Base-by-base conservation (phyloP, 768 basidiomycete species). In the Phylloporus scabripes region DNA sequence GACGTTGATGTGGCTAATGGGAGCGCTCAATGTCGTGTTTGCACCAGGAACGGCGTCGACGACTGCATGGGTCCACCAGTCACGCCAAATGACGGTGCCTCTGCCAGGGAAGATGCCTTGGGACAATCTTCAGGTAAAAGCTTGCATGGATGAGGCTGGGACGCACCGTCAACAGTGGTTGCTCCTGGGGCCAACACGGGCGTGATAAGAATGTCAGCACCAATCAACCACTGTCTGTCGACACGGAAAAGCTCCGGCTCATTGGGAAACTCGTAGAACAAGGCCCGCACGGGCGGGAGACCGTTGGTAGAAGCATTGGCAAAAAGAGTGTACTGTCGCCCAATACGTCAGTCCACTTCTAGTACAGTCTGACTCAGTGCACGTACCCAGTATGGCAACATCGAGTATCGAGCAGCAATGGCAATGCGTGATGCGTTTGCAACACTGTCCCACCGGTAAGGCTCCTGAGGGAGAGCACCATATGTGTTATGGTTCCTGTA, bases 381-480 rank as follows among this genome's bases (percentile, higher is more conserved):
- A 67, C 81, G 46, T 49, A 83, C 85, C 87, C 87, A 91, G 68
- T 89, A 90, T 0, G 87, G 86, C 43, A 91, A 67, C 52, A 91
- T 60, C 14, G 81, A 69, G 59, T 91, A 92, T 33, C 87, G 76
- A 26, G 79, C 73, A n/a, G 72, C 70, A 54, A 90, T 87, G 4
- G 85, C 87, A 14, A 72, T 82, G 17, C 84, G 77, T 5, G 83
- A 81, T 15, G 87, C 84, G 36, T 82, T 74, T 1, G 85, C 85
- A 12, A 90, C 88, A 45, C 81, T 84, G 47, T 86, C 83, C 88
- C 89, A 92, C 34, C 79, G 72, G 56, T 84, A 91, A 2, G 87
- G 86, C 58, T 90, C 87, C 63, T 90, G 89, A n/a, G 80, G 68
- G 21, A 87, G 71, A 5, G 85, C 83, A 21, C 79, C 80, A 46